Evolutionary conservation across 1,284 basidiomycete genomes (phyloP), one percentile per base, ranked within the genome.

Genomic region (Irpex sp.): DNA sequence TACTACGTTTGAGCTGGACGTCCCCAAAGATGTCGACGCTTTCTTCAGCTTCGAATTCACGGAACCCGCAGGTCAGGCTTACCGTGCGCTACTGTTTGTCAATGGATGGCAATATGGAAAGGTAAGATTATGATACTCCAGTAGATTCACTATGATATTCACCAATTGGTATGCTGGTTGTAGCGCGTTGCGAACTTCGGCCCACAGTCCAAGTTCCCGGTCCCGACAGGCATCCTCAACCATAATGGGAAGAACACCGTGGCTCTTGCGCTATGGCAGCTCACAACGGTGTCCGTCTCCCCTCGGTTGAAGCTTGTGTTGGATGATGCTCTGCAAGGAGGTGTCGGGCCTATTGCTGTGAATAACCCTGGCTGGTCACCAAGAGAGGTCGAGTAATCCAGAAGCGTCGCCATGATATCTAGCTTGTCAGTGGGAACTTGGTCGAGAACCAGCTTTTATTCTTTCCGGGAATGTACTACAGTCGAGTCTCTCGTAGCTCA

Each of bases 31-130:
- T 10, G 80, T 89, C 49, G 94, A 95, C 76, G 87, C 88, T 5
- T 86, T 88, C 71, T 82, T 94, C 75, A 92, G 90, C 32, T 94
- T 95, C 78, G 88, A 85, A 2, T 95, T 95, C 77, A 54, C 59
- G 24, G 58, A 45, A 20, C 27, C 62, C 5, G 65, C 69, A 2
- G 70, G 83, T 2, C 85, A 91, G 72, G 85, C 91, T n/a, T 96
- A 94, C 76, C 87, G 94, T 32, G 92, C 92, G 2, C 83, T 90
- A 60, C 73, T 96, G 67, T 96, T 92, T 72, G 92, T 96, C 32
- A 96, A 96, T 76, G 94, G 94, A n/a, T 96, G 94, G 94, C 90
- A 92, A 86, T 94, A 94, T 88, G 94, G 94, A 6, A 95, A 94
- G 93, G 93, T 90, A 75, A 65, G 86, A 54, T 60, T 27, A 60